Base-by-base conservation (phyloP, 768 basidiomycete species). In the Hypholoma fasciculare region DNA sequence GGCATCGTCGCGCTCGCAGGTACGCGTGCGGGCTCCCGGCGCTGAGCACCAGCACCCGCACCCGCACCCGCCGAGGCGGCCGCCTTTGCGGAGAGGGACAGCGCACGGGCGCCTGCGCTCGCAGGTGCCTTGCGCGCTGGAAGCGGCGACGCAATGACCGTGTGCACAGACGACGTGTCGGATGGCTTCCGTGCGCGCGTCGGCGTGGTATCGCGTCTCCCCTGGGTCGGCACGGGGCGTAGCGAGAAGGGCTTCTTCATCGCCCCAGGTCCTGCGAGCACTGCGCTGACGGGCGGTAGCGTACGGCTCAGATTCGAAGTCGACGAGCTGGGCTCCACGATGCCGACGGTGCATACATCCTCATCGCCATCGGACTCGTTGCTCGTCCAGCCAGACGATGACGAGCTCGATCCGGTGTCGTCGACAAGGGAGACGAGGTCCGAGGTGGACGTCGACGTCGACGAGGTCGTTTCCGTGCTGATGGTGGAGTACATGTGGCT, bases 341-440 rank as follows among this genome's bases (percentile, higher is more conserved):
- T 69, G 38, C 70, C 65, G 19, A 71, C 70, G 37, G 60, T 66
- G 49, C 75, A 73, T 34, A 77, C 75, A 5, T 77, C 72, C 26
- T 68, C 70, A 47, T 83, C 83, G 14, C 78, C 78, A 58, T 85
- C 84, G 19, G 84, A 82, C 57, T 80, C 81, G 42, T 76, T 78
- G 58, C 79, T 81, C 54, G 74, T 71, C 78, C 78, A 82, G 8
- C 78, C 81, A 57, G 81, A 82, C 49, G 81, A 82, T 3, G 82
- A 86, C 40, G 81, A 83, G 12, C 83, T 84, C 12, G 84, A 86
- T 26, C 80, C 82, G 19, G 78, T 81, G 61, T 88, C 85, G 59
- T 88, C 86, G n/a, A 81, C 80, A 47, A 88, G 72, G 26, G 84
- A 87, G 56, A 79, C 83, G 65, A 85, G 75, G 51, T 88, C 88